Evolutionary conservation across 75 land plant genomes (phyloP).

Genomic region (Cupressus sempervirens): DNA sequence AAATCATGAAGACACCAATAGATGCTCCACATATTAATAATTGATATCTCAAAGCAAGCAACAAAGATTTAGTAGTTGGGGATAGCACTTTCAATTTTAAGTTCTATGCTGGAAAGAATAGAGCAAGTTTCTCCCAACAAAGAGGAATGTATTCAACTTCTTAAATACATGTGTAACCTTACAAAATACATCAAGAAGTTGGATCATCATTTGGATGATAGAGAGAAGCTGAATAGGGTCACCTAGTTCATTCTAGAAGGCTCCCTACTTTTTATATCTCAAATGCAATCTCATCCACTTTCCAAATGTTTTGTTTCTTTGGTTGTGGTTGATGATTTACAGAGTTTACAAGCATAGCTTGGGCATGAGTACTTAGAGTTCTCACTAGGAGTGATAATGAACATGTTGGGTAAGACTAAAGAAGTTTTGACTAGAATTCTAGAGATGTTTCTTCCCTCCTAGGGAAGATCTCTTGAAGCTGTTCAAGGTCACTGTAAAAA

Average conservation of each 20-base stretch:
- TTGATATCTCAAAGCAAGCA: no score
- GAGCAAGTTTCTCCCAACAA: neutral
- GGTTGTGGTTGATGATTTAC: neutral
- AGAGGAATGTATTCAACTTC: neutral
- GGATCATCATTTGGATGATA: no score
- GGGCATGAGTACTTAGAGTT: neutral
- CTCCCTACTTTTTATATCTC: neutral
- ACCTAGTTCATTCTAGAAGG: neutral
- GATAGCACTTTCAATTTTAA: no score
- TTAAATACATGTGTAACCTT: neutral
- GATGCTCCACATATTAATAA: no score
- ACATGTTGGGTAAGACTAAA: no score
- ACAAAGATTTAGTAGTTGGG: no score
- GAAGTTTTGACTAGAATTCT: neutral
- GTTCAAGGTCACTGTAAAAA: neutral
- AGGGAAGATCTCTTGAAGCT: neutral
- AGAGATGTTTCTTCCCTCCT: neutral
- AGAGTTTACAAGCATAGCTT: neutral
- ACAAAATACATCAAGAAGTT: neutral
- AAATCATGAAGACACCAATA: no score
- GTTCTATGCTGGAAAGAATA: no score
- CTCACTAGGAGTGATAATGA: neutral
- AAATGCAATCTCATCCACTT: neutral
- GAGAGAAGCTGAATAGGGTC: neutral
- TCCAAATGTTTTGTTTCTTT: neutral